Conservation (phyloP, 129 eudicot species). For the Artemisia tridentata region DNA sequence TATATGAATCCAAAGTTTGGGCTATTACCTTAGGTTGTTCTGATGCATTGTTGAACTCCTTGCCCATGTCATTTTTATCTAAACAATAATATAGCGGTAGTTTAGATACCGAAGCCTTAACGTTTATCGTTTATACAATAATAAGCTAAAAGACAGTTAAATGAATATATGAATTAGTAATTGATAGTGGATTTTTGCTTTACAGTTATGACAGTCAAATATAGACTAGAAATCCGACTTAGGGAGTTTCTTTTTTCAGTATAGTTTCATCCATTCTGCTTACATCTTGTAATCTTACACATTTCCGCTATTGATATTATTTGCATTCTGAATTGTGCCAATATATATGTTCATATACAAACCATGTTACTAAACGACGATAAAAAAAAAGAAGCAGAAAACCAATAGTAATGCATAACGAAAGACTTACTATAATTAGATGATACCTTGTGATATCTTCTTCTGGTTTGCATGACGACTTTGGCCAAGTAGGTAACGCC, state of each 20-base stretch:
- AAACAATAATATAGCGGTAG: conserved; percentile 11
- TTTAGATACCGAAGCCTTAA: conserved; percentile 12
- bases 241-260: conserved; percentile 1
- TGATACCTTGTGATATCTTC: conserved; percentile 38
- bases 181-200: background rate
- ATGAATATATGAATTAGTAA: background rate
- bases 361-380: conserved; percentile 12
- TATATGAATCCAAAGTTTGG: conserved; percentile 13
- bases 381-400: conserved; percentile 1
- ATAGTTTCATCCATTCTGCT: background rate
- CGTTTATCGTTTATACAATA: conserved; percentile 4
- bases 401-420: background rate
- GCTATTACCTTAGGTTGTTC: conserved; percentile 41
- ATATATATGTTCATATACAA: conserved; percentile 1
- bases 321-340: conserved; percentile 4
- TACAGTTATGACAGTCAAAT: background rate
- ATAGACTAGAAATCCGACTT: conserved; percentile 2
- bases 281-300: background rate
- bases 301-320: background rate
- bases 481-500: conserved; percentile 52
- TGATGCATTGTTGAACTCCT: conserved; percentile 34
- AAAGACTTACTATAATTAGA: background rate
- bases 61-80: conserved; percentile 40
- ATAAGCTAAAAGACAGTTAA: background rate
- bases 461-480: conserved; percentile 40